phyloP scores from a whole-genome alignment of 305 asterid species.

The Rubia tinctorum region DNA sequence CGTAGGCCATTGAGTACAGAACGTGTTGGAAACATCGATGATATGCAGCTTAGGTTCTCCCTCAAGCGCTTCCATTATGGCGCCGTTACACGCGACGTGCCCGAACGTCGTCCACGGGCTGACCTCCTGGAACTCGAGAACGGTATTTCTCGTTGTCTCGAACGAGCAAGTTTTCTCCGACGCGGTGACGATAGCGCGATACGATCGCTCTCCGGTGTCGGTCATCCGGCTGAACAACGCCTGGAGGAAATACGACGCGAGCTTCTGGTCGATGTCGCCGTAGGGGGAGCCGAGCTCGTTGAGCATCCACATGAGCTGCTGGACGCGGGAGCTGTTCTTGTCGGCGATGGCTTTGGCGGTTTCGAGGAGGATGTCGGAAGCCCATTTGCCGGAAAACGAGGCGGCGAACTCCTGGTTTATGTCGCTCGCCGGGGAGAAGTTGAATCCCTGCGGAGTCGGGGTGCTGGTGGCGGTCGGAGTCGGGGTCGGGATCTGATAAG shows the following conservation, averaged over 20 bases:
- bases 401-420: slow-evolving; percentile 53
- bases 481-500: slow-evolving; percentile 31
- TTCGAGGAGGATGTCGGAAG: slow-evolving; percentile 66
- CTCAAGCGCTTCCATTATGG: slow-evolving; percentile 91
- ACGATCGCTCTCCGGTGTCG: slow-evolving; percentile 67
- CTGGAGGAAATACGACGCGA: slow-evolving; percentile 79
- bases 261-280: slow-evolving; percentile 80
- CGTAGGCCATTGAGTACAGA: slow-evolving; percentile 99
- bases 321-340: slow-evolving; percentile 50
- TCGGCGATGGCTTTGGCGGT: slow-evolving; percentile 64
- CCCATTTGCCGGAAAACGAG: slow-evolving; percentile 63
- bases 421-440: slow-evolving; percentile 46
- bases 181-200: slow-evolving; percentile 45
- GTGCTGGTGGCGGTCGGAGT: slow-evolving; percentile 27
- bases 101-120: slow-evolving; percentile 96
- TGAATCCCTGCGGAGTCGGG: slow-evolving; percentile 30
- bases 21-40: slow-evolving; percentile 80
- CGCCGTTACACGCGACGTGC: slow-evolving; percentile 90
- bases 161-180: slow-evolving; percentile 65
- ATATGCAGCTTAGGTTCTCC: slow-evolving; percentile 74
- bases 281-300: slow-evolving; percentile 86
- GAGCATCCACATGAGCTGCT: slow-evolving; percentile 96
- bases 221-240: slow-evolving; percentile 81
- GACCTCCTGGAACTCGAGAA: slow-evolving; percentile 84
- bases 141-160: slow-evolving; percentile 66